phyloP scores from a whole-genome alignment of 2,329 filamentous ascomycete species.

The Fusarium praegraminearum region DNA sequence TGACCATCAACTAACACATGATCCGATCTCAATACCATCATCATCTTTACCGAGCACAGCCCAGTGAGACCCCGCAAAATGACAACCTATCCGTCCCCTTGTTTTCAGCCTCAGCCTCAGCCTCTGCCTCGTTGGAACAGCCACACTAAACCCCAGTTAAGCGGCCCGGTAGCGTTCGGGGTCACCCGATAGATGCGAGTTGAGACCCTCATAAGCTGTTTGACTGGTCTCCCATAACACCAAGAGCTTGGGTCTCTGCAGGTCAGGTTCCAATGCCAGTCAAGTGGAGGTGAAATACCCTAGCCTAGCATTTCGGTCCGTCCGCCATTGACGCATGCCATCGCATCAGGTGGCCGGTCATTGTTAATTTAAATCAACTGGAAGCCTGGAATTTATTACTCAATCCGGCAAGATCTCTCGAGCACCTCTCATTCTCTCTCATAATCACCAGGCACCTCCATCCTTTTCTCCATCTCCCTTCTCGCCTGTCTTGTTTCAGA shows the following conservation, averaged over 20 bases:
- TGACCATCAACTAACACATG: slow-evolving; percentile 8
- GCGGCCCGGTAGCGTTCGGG: slow-evolving; percentile 41
- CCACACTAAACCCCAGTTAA: slow-evolving; percentile 38
- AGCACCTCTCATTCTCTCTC: slow-evolving; percentile 14
- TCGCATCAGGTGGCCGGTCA: slow-evolving; percentile 18
- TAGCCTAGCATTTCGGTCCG: slow-evolving; percentile 20
- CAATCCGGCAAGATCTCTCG: slow-evolving; percentile 22
- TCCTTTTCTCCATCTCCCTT: background rate
- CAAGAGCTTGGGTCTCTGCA: slow-evolving; percentile 35
- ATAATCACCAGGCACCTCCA: background rate
- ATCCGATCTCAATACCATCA: background rate
- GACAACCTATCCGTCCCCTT: slow-evolving; percentile 10
- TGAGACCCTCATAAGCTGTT: slow-evolving; percentile 25
- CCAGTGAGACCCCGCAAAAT: slow-evolving; percentile 25
- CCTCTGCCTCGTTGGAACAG: slow-evolving; percentile 25
- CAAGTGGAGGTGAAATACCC: background rate
- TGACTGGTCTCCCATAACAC: slow-evolving; percentile 32
- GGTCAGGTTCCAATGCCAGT: slow-evolving; percentile 41
- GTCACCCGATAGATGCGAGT: slow-evolving; percentile 34
- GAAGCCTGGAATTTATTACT: slow-evolving; percentile 15
- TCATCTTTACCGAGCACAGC: slow-evolving; percentile 12
- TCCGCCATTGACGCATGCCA: slow-evolving; percentile 31
- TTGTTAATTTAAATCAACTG: slow-evolving; percentile 13
- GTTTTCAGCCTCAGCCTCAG: slow-evolving; percentile 42
- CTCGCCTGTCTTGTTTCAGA: background rate